Evolutionary conservation across 805 yeast genomes (phyloP), one percentile per base, ranked within the genome.

Genomic region (Naumovozyma castellii): DNA sequence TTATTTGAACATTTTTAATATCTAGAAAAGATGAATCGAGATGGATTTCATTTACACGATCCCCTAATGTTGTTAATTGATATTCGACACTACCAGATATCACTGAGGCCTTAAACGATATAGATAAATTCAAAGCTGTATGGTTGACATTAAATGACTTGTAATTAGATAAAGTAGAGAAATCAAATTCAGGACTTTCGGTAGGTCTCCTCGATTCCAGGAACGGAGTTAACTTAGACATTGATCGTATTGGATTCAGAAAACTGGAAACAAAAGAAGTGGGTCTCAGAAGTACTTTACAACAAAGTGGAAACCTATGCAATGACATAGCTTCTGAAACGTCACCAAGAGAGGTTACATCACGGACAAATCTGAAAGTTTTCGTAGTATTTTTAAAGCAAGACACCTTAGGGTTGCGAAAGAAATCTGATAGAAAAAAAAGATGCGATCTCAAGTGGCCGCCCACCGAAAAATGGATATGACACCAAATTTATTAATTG

Each of bases 101-200:
- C 5, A 55, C 64, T 43, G 72, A 66, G 12, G 64, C 49, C 3
- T 69, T 70, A 64, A 88, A 86, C 36, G 69, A 54, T 4, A 87
- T 69, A 10, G 67, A 64, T 36, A 80, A 62, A 38, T 69, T 64
- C 37, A 86, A 63, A 2, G 51, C 54, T 1, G 94, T 78, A 42
- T 72, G 61, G 3, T 58, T 49, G 18, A 84, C 70, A 2, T 58
- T 49, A 52, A 84, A 80, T 20, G 62, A 47, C 14, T 50, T 47
- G 59, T 84, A 87, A 57, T 80, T 83, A 32, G 95, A 85, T 35
- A 78, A 66, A 2, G 96, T 84, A 2, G 94, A 81, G 18, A 82
- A 81, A 59, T 87, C 95, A 9, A 55, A 42, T 49, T 78, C 84
- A 3, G 85, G 69, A 3, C 58, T 46, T 5, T 41, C 34, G 9